Conservation (phyloP, 192 early-diverging fungal genomes). For the Umbelopsis sp. region DNA sequence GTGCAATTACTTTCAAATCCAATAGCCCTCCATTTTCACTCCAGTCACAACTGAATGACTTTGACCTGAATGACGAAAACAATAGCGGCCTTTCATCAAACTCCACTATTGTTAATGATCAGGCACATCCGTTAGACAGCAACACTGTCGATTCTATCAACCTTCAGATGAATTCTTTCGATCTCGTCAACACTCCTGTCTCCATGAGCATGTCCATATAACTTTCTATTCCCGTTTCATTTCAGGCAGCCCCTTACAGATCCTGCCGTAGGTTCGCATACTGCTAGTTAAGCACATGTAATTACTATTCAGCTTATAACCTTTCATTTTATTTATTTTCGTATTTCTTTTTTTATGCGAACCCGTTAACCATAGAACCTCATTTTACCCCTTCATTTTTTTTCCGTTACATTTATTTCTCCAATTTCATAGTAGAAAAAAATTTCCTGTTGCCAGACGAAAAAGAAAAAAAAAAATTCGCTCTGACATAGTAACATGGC, state of each 20-base stretch:
- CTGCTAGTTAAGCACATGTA: background rate
- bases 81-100: background rate
- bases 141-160: slow-evolving; percentile 2
- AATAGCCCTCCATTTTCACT: background rate
- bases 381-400: background rate
- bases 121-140: background rate
- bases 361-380: background rate
- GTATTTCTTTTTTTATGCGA: background rate
- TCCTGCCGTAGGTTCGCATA: background rate
- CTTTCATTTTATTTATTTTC: background rate
- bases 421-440: background rate
- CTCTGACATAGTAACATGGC: slow-evolving; percentile 1
- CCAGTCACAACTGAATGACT: slow-evolving; percentile 3
- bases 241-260: background rate
- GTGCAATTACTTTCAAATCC: background rate
- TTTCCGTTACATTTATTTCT: background rate
- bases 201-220: slow-evolving; percentile 16
- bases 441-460: background rate
- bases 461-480: background rate
- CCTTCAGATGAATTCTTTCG: background rate
- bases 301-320: background rate
- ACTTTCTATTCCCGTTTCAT: background rate
- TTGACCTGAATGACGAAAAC: background rate
- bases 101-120: background rate
- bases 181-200: slow-evolving; percentile 10